Conservation (phyloP, 164 flowering plant genomes). For the Magnolia changhungtana region DNA sequence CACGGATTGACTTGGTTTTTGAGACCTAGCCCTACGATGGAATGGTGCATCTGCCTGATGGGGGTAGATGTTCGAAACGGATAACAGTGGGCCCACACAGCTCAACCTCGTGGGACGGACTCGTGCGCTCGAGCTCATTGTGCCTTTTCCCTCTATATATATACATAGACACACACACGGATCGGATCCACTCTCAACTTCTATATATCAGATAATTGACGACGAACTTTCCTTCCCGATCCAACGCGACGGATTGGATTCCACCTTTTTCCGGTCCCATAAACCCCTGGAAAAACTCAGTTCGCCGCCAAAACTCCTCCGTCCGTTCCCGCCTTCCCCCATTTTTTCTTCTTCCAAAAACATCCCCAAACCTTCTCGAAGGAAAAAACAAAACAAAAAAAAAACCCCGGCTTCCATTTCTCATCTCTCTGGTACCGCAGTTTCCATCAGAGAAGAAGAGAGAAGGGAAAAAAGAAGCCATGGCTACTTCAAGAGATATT, state of each 20-base stretch:
- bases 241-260: neutral
- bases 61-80: too few relatives aligned
- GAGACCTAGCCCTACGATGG: too few relatives aligned
- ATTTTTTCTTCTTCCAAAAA: neutral
- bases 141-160: too few relatives aligned
- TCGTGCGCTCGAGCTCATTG: too few relatives aligned
- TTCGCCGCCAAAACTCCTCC: neutral
- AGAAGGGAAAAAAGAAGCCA: neutral
- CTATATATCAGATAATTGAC: too few relatives aligned
- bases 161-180: too few relatives aligned
- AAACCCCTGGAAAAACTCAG: neutral
- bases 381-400: too few relatives aligned
- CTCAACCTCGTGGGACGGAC: too few relatives aligned
- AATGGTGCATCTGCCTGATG: too few relatives aligned
- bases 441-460: neutral
- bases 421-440: neutral
- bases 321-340: neutral
- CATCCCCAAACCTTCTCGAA: neutral
- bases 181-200: neutral
- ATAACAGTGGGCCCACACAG: too few relatives aligned
- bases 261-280: neutral
- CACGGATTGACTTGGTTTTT: too few relatives aligned
- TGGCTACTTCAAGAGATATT: constrained; percentile 56
- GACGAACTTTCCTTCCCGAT: neutral
- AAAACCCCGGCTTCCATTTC: neutral